A percentile compares a stretch with the other conserved stretches of the same genome.
Evolutionary conservation across 2,329 filamentous ascomycete genomes (phyloP).

Genomic region (Amauroascus niger): DNA sequence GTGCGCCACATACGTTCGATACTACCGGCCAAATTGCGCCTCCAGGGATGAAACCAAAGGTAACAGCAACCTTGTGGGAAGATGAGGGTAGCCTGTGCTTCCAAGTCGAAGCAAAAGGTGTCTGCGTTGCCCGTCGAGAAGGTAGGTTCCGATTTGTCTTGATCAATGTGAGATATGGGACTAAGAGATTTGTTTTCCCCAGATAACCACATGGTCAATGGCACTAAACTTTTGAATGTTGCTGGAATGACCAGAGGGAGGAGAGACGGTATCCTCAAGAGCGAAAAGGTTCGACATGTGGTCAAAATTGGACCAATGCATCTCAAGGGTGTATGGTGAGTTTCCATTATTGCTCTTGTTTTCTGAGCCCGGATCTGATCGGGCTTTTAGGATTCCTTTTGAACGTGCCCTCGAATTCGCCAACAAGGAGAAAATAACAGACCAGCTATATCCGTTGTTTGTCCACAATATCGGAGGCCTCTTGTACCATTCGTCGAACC

Average conservation of each 20-base stretch:
- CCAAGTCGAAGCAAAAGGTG: conserved; percentile 90
- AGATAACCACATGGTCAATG: conserved; percentile 99
- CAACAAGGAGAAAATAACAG: conserved; percentile 99
- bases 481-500: conserved; percentile 80
- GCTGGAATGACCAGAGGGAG: conserved; percentile 96
- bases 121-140: conserved; percentile 90
- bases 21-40: conserved; percentile 87
- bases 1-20: conserved; percentile 49
- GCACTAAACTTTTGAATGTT: conserved; percentile 92
- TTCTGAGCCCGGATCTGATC: neutral
- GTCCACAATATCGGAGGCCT: conserved; percentile 93
- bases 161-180: neutral
- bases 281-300: conserved; percentile 90
- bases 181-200: neutral
- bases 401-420: conserved; percentile 96
- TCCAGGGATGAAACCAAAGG: conserved; percentile 87
- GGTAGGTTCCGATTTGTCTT: conserved; percentile 44
- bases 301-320: conserved; percentile 99
- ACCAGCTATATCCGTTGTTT: conserved; percentile 87
- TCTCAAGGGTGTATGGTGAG: conserved; percentile 91
- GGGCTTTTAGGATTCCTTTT: conserved; percentile 71
- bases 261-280: conserved; percentile 92
- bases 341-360: neutral
- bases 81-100: conserved; percentile 97
- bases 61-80: conserved; percentile 95